Percentiles rank a stretch among this genome's conserved stretches.
These are phyloP conservation scores for Termitomyces titanicus DNA, from an alignment of 768 basidiomycete genomes.

Conservation along the genomic window DNA sequence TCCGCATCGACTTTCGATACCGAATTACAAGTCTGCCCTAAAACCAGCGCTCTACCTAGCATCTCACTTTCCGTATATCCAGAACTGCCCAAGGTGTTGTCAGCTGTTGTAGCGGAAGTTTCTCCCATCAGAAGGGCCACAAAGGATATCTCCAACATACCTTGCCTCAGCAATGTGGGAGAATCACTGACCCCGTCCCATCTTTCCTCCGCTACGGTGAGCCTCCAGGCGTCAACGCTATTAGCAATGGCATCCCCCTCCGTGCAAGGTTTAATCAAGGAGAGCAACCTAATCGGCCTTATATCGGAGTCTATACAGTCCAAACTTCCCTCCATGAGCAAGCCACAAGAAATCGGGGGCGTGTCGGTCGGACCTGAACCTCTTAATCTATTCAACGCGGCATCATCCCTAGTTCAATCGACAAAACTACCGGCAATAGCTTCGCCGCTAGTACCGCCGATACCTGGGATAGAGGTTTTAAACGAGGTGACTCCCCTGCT, in stretches of 20 bases:
- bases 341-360: background rate
- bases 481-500: slow-evolving; percentile 65
- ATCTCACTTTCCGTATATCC: background rate
- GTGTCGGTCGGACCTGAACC: background rate
- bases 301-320: background rate
- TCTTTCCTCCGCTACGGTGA: background rate
- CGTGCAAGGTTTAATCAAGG: background rate
- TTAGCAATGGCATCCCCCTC: too few relatives aligned
- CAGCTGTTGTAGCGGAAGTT: background rate
- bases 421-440: background rate
- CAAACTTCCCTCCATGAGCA: background rate
- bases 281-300: background rate
- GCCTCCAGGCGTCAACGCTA: background rate
- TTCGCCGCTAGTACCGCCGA: background rate
- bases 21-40: background rate
- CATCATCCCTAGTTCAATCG: background rate
- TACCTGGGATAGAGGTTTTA: slow-evolving; percentile 14
- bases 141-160: background rate
- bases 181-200: background rate
- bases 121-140: background rate
- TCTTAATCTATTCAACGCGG: background rate
- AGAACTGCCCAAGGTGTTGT: background rate
- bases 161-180: too few relatives aligned
- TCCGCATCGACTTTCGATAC: background rate
- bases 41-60: background rate